Percentiles rank a stretch among this genome's conserved stretches.
phyloP scores from a whole-genome alignment of 106 monocot genomes.

The Chionographis japonica region DNA sequence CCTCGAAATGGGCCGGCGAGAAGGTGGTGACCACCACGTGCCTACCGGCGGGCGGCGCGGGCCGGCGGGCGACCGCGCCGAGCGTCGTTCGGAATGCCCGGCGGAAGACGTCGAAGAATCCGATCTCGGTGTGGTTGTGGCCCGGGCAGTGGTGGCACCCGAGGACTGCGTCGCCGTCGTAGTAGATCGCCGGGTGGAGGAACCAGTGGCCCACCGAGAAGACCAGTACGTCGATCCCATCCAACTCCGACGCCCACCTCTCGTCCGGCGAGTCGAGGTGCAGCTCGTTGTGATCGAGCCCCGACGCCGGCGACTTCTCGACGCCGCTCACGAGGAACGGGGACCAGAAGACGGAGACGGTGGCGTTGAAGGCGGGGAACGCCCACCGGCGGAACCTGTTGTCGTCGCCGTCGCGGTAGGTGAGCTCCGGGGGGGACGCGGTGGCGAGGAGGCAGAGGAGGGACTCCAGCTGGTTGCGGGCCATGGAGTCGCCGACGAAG shows the following conservation, averaged over 20 bases:
- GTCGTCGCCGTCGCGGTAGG: conserved; percentile 43
- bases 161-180: conserved; percentile 33
- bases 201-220: conserved; percentile 88
- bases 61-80: conserved; percentile 36
- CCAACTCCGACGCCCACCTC: conserved; percentile 54
- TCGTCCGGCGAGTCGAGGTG: conserved; percentile 57
- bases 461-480: conserved; percentile 78
- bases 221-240: conserved; percentile 40
- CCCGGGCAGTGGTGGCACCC: conserved; percentile 81
- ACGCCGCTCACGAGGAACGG: conserved; percentile 74
- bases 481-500: conserved; percentile 81
- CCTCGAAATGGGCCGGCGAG: conserved; percentile 91
- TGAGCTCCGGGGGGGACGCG: conserved; percentile 29
- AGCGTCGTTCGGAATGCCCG: conserved; percentile 46
- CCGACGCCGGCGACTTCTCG: conserved; percentile 52
- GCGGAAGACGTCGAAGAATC: conserved; percentile 68
- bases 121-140: conserved; percentile 65
- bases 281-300: conserved; percentile 57
- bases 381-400: conserved; percentile 65
- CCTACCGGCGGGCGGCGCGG: conserved; percentile 11
- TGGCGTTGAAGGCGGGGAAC: conserved; percentile 50
- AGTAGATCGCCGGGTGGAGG: conserved; percentile 61
- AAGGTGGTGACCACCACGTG: conserved; percentile 76
- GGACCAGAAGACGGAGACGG: conserved; percentile 85
- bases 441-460: conserved; percentile 74